A percentile compares a stretch with the other conserved stretches of the same genome.
phyloP scores from a whole-genome alignment of 2,329 filamentous ascomycete species.

The Aulographum hederae region DNA sequence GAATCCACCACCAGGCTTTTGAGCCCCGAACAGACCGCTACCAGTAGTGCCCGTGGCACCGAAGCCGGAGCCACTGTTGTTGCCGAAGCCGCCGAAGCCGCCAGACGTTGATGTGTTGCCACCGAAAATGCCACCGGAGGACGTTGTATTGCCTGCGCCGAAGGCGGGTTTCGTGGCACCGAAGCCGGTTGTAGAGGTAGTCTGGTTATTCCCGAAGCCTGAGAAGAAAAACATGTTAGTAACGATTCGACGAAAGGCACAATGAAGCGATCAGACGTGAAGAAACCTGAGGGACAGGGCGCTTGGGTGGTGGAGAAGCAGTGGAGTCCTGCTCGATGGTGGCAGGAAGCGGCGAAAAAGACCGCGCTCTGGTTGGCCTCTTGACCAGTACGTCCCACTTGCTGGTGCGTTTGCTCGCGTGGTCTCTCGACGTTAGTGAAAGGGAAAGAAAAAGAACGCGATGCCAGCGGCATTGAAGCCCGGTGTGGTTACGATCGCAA shows the following conservation, averaged over 20 bases:
- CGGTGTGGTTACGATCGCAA: background rate
- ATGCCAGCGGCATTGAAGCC: background rate
- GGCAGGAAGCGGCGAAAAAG: background rate
- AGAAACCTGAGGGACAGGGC: no score
- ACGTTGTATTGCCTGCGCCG: conserved; percentile 12
- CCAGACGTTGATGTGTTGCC: conserved; percentile 7
- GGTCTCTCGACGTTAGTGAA: background rate
- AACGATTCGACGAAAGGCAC: conserved; percentile 6
- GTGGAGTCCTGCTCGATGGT: background rate
- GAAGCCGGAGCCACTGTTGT: conserved; percentile 4
- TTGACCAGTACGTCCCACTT: background rate
- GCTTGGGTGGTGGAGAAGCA: no score
- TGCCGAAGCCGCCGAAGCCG: conserved; percentile 1
- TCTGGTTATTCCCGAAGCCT: conserved; percentile 9
- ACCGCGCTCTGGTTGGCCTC: background rate
- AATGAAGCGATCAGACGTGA: background rate
- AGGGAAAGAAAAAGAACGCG: no score
- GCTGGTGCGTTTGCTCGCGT: background rate
- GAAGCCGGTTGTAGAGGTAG: conserved; percentile 10
- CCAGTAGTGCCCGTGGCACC: conserved; percentile 8
- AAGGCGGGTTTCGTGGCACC: conserved; percentile 7
- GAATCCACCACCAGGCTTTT: conserved; percentile 38
- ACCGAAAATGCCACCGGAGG: conserved; percentile 22
- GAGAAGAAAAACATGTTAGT: conserved; percentile 6
- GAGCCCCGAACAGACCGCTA: conserved; percentile 16